Base-by-base conservation (phyloP, 2,329 filamentous ascomycete genomes). In the Nemania sp. region DNA sequence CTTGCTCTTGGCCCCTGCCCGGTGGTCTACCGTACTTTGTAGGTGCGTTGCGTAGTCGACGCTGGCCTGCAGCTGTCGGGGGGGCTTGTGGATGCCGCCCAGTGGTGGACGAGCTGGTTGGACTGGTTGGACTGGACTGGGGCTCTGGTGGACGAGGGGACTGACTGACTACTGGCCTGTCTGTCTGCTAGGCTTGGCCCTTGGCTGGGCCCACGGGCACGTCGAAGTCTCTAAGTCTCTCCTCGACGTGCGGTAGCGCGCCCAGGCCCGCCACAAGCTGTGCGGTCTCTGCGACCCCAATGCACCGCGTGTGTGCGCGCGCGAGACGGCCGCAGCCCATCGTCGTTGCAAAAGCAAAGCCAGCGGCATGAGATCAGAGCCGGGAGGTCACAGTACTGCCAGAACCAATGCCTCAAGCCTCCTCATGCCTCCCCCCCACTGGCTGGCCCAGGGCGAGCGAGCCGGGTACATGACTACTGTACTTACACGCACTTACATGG, bases 201-300 rank as follows among this genome's bases (percentile, higher is more conserved):
- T n/a, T n/a, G n/a, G n/a, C n/a, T n/a, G n/a, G n/a, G n/a, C n/a
- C n/a, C n/a, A n/a, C n/a, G n/a, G n/a, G n/a, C n/a, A n/a, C n/a
- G n/a, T n/a, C n/a, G n/a, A n/a, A n/a, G n/a, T n/a, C n/a, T n/a
- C n/a, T n/a, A n/a, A n/a, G n/a, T n/a, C 54, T 45, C 50, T 44
- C 47, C 49, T 48, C 47, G 46, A 23, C 53, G 24, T 53, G 40
- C 53, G 46, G 56, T 56, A 56, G 56, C 53, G 53, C 56, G 56
- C 56, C 56, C 56, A 55, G 56, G 24, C 59, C 58, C 56, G 52
- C 59, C 59, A 55, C 56, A 61, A 54, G 56, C 51, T 56, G 47
- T 52, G 56, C 46, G 46, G 41, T 51, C 40, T 55, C 48, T 17
- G 51, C 48, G 49, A 59, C 56, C 52, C 56, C 56, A 59, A 59